Conservation (phyloP, 176 grass and related monocot genomes). For the Aegilops speltoides region DNA sequence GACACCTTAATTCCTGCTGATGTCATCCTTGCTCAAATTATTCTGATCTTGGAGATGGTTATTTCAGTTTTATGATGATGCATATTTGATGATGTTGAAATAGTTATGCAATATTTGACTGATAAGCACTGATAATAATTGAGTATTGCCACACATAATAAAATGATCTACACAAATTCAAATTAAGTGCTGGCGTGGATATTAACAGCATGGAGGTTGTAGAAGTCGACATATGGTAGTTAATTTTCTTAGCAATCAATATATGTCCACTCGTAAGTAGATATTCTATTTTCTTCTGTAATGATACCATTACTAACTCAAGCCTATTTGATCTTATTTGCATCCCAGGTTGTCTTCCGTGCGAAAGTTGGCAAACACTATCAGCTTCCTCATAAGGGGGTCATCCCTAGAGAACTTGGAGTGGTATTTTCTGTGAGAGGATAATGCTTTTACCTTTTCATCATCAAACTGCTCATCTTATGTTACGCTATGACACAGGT, state of each 20-base stretch:
- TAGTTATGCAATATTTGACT: conserved; percentile 10
- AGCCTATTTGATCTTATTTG: neutral
- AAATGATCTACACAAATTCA: neutral
- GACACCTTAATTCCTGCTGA: neutral
- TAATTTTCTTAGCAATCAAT: neutral
- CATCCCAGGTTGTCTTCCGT: conserved; percentile 77
- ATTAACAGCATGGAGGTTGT: neutral
- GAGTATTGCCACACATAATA: neutral
- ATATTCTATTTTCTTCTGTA: neutral
- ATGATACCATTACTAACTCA: neutral
- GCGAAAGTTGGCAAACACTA: conserved; percentile 79
- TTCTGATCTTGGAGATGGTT: neutral
- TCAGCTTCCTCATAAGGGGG: conserved; percentile 91
- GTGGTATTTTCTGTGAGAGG: conserved; percentile 57
- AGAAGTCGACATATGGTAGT: neutral
- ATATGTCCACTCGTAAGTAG: neutral
- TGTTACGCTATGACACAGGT: conserved; percentile 48
- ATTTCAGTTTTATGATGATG: neutral
- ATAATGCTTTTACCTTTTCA: conserved; percentile 27
- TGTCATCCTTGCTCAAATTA: neutral
- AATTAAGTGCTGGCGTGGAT: neutral
- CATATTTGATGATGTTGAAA: neutral
- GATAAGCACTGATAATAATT: neutral
- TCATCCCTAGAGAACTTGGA: conserved; percentile 97
- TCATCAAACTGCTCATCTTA: conserved; percentile 20